Conservation (phyloP, 345 rosid genomes). For the Pistacia atlantica region DNA sequence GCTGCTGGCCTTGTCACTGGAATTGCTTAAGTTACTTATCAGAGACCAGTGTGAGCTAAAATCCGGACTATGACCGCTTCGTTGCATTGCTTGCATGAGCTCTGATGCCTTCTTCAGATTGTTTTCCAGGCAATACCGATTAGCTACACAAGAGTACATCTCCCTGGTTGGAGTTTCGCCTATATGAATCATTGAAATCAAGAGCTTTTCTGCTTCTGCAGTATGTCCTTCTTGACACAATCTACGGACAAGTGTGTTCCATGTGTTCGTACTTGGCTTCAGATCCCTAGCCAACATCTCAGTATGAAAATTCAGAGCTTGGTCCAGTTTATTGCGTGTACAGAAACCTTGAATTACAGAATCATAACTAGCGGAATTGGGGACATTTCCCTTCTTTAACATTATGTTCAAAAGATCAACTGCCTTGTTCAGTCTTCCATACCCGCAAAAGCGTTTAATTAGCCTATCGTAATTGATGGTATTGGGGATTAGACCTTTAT, state of each 20-base stretch:
- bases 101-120: conserved; percentile 60
- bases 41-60: conserved; percentile 83
- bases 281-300: conserved; percentile 65
- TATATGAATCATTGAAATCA: conserved; percentile 42
- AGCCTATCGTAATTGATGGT: conserved; percentile 52
- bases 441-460: conserved; percentile 50
- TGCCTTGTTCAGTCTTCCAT: conserved; percentile 47
- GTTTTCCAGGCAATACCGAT: conserved; percentile 50
- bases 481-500: conserved; percentile 35
- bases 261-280: conserved; percentile 51
- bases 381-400: conserved; percentile 56
- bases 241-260: conserved; percentile 45
- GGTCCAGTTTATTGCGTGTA: conserved; percentile 37
- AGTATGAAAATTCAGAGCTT: conserved; percentile 60
- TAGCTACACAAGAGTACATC: conserved; percentile 55
- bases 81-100: conserved; percentile 65
- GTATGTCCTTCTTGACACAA: conserved; percentile 45
- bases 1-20: conserved; percentile 33
- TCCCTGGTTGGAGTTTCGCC: conserved; percentile 60
- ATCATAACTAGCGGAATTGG: conserved; percentile 59
- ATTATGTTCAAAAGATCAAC: conserved; percentile 63
- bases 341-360: conserved; percentile 49
- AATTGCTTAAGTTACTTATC: conserved; percentile 60
- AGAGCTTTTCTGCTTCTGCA: conserved; percentile 55
- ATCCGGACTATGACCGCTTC: conserved; percentile 60